Evolutionary conservation across 23 red algal genomes (phyloP), one percentile per base, ranked within the genome.

Genomic region (Pyropia yezoensis): DNA sequence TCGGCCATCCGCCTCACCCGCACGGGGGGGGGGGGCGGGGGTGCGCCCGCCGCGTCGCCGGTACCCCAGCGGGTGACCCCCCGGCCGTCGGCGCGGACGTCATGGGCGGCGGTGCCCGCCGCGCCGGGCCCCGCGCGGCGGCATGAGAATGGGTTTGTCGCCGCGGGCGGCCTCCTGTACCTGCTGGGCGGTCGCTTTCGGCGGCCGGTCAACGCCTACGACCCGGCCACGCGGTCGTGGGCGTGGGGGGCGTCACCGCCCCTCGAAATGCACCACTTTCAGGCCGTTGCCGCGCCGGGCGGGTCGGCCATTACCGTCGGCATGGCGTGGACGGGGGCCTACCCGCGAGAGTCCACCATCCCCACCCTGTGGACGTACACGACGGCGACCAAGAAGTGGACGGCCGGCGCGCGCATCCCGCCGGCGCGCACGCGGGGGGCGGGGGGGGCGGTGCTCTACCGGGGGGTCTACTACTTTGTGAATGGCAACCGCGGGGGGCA

Each of bases 401-500:
- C 26, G 0, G 77, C 63, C 30, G 62, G 82, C 2, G 64, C 63
- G 4, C 63, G 51, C 7, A n/a, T 87, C 71, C 82, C 71, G 1
- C 15, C 27, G 19, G 30, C 24, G 19, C 71, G 82, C 49, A 21
- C 62, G 5, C 71, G 82, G 26, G 70, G 70, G 16, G 82, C 70
- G 12, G 71, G 25, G 19, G 82, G 71, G 7, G 71, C 82, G 19
- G 71, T 87, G 22, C 61, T 57, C 22, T 34, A 54, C 24, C 50
- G 63, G 27, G 82, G 70, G 22, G 59, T 57, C 51, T 76, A 76
- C 23, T 87, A 87, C 54, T 70, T 87, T 14, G 70, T 75, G 14
- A 65, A 50, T 7, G 82, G 82, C 8, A 87, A 87, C 57, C 71
- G 82, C 33, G 82, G 82, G 14, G 82, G 82, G 16, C 82, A 87